Conservation (phyloP, 1,284 basidiomycete species). For the Earliella scabrosa region DNA sequence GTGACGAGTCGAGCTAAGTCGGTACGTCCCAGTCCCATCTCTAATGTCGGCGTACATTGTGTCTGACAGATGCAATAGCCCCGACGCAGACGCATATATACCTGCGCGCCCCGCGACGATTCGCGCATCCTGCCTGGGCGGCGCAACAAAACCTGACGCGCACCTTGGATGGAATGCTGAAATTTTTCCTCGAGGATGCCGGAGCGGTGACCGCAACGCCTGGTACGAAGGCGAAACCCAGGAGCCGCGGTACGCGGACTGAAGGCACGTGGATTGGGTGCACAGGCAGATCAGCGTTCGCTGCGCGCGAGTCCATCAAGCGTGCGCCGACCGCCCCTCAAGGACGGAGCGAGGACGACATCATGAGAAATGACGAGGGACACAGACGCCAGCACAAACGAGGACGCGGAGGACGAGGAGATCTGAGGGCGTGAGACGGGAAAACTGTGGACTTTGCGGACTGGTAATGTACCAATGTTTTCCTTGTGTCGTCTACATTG, state of each 20-base stretch:
- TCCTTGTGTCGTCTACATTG: background rate
- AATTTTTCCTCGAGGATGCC: constrained; percentile 43
- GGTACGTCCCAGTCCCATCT: constrained; percentile 48
- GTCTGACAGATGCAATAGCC: too few relatives aligned
- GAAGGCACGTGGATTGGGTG: constrained; percentile 66
- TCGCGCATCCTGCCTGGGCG: constrained; percentile 73
- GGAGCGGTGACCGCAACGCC: constrained; percentile 8
- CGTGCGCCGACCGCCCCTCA: too few relatives aligned
- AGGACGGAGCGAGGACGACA: too few relatives aligned
- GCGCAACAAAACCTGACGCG: constrained; percentile 62
- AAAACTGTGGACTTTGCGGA: constrained; percentile 71
- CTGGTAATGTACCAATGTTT: constrained; percentile 48
- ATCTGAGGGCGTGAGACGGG: constrained; percentile 83
- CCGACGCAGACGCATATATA: constrained; percentile 74
- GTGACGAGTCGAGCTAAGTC: constrained; percentile 63
- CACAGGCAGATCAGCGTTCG: constrained; percentile 24
- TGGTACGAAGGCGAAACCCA: constrained; percentile 25
- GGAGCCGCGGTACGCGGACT: constrained; percentile 38
- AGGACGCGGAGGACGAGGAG: constrained; percentile 62
- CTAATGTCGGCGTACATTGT: too few relatives aligned
- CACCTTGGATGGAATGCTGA: constrained; percentile 36
- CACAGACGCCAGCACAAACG: too few relatives aligned
- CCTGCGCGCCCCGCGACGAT: constrained; percentile 71
- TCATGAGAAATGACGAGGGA: constrained; percentile 46
- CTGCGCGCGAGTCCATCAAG: background rate